These are phyloP conservation scores for Cystoisospora suis DNA, from an alignment of 169 alveolate species.

Conservation along the genomic window DNA sequence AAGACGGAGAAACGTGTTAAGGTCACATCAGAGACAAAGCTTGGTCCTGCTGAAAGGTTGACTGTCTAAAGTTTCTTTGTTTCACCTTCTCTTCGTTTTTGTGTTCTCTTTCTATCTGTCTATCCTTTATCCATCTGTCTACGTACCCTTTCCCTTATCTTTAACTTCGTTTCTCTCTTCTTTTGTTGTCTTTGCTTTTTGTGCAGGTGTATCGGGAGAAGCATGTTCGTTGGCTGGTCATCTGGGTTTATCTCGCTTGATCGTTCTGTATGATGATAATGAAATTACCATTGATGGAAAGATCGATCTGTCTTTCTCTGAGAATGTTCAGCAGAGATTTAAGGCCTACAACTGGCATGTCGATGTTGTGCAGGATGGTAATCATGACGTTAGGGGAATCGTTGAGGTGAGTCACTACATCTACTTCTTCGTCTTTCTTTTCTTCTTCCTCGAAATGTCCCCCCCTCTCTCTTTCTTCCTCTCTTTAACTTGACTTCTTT, in stretches of 20 bases:
- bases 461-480: not conserved
- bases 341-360: constrained; percentile 78
- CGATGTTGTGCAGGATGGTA: constrained; percentile 58
- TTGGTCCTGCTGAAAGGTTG: no score
- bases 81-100: not conserved
- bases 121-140: not conserved
- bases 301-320: constrained; percentile 77
- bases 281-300: constrained; percentile 81
- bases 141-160: not conserved
- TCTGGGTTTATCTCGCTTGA: constrained; percentile 76
- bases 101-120: not conserved
- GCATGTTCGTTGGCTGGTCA: constrained; percentile 85
- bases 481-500: no score
- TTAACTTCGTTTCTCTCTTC: not conserved
- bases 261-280: constrained; percentile 79
- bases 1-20: no score
- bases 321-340: constrained; percentile 71
- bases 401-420: not conserved
- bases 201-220: constrained; percentile 75
- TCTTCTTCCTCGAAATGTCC: not conserved
- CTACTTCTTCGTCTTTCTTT: not conserved
- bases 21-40: no score
- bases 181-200: not conserved
- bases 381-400: constrained; percentile 19
- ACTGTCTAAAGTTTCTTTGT: no score